A percentile compares a stretch with the other conserved stretches of the same genome.
Conservation (phyloP, 495 filamentous ascomycete genomes). For the Trichoderma erinaceum region DNA sequence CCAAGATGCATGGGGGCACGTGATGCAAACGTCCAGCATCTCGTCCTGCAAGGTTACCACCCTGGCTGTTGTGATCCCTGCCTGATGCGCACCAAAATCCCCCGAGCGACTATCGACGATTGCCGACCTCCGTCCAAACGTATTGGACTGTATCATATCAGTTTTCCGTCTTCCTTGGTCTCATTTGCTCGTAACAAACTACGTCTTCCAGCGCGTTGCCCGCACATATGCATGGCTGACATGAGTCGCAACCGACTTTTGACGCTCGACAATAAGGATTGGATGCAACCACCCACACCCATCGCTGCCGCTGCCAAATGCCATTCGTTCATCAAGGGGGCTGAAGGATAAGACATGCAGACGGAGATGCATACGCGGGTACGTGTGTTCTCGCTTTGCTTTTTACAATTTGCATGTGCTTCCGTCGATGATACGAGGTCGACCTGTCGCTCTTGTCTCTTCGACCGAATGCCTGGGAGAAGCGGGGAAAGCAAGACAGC, state of each 20-base stretch:
- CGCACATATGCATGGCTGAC: slow-evolving; percentile 12
- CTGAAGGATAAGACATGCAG: background rate
- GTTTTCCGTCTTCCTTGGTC: background rate
- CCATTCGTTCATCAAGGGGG: background rate
- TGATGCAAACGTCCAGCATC: background rate
- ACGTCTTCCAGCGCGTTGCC: background rate
- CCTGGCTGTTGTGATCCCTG: slow-evolving; percentile 5
- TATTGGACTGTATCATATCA: background rate
- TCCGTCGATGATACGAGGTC: background rate
- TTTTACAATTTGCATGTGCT: background rate
- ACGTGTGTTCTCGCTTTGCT: background rate
- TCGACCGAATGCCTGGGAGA: background rate
- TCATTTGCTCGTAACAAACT: background rate
- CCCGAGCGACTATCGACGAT: background rate
- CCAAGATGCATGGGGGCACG: background rate
- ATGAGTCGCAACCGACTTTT: background rate
- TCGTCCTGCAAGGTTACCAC: background rate
- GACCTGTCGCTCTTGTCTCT: background rate
- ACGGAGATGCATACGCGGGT: background rate
- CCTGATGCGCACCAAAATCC: background rate
- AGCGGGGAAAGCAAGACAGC: background rate
- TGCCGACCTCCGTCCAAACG: background rate
- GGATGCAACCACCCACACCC: background rate
- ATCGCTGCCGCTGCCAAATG: background rate
- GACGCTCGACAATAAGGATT: background rate